A percentile compares a stretch with the other conserved stretches of the same genome.
Conservation (phyloP, 2,329 filamentous ascomycete species). For the Arthrobotrys iridis region DNA sequence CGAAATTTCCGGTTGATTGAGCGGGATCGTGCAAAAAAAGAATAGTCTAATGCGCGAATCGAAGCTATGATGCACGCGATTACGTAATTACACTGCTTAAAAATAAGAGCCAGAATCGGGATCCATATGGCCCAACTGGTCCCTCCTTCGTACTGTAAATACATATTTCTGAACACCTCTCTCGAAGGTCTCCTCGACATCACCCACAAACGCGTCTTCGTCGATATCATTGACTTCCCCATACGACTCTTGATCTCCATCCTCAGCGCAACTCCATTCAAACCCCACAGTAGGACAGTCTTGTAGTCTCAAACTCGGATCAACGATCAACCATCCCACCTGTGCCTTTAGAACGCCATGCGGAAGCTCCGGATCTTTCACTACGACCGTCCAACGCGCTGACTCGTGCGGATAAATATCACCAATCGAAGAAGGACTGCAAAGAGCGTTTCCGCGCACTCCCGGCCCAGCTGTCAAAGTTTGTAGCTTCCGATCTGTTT, state of each 20-base stretch:
- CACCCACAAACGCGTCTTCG: slow-evolving; percentile 7
- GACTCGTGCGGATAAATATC: slow-evolving; percentile 24
- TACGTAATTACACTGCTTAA: background rate
- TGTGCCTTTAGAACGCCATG: slow-evolving; percentile 8
- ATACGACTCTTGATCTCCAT: slow-evolving; percentile 22
- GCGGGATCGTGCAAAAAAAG: background rate
- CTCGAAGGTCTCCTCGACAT: slow-evolving; percentile 7
- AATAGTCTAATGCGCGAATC: no score
- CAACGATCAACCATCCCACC: slow-evolving; percentile 26
- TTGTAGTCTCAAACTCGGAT: background rate
- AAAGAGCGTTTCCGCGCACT: slow-evolving; percentile 27
- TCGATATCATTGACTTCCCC: slow-evolving; percentile 38
- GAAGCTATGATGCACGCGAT: background rate
- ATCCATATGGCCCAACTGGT: background rate
- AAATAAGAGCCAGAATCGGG: background rate
- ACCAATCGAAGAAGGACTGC: background rate
- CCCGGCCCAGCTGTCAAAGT: slow-evolving; percentile 5
- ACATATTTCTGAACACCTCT: slow-evolving; percentile 19
- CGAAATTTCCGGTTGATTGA: background rate
- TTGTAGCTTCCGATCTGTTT: slow-evolving; percentile 10
- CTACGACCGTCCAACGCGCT: background rate
- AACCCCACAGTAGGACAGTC: slow-evolving; percentile 33
- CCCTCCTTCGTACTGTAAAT: slow-evolving; percentile 11
- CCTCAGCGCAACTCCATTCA: slow-evolving; percentile 26
- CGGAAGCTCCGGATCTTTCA: background rate